Conservation (phyloP, 2,329 filamentous ascomycete species). For the Stachybotrys chlorohalonatus region DNA sequence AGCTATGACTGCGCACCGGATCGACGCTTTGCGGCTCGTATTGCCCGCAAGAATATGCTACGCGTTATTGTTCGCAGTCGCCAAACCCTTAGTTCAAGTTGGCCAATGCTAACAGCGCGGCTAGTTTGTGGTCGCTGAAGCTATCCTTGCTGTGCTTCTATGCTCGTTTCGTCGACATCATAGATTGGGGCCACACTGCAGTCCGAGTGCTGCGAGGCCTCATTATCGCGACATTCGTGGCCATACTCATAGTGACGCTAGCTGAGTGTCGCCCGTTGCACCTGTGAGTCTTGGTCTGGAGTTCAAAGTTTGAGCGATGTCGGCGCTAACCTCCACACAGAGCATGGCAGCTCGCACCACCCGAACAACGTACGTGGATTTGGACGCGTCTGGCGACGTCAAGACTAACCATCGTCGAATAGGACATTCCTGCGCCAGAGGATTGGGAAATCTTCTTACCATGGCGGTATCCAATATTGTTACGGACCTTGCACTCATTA, state of each 20-base stretch:
- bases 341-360: constrained; percentile 7
- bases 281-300: constrained; percentile 5
- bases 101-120: not conserved
- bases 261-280: constrained; percentile 16
- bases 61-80: constrained; percentile 15
- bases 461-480: constrained; percentile 21
- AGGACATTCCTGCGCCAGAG: constrained; percentile 12
- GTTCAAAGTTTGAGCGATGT: not conserved
- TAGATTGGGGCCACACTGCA: constrained; percentile 12
- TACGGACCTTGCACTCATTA: constrained; percentile 17
- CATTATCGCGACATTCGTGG: constrained; percentile 16
- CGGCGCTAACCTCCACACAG: constrained; percentile 2
- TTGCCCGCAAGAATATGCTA: constrained; percentile 19
- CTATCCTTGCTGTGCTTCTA: constrained; percentile 19
- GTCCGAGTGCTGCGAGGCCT: constrained; percentile 13
- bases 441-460: constrained; percentile 15
- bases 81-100: not conserved
- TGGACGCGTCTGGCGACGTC: not conserved
- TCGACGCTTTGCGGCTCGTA: constrained; percentile 15
- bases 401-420: not conserved
- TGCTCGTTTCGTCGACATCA: constrained; percentile 16
- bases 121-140: constrained; percentile 20
- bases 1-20: constrained; percentile 9
- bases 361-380: not conserved
- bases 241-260: constrained; percentile 15